Percentiles rank a stretch among this genome's conserved stretches.
Evolutionary conservation across 352 stramenopile species (phyloP).

Genomic region (Globisporangium camurandrum): DNA sequence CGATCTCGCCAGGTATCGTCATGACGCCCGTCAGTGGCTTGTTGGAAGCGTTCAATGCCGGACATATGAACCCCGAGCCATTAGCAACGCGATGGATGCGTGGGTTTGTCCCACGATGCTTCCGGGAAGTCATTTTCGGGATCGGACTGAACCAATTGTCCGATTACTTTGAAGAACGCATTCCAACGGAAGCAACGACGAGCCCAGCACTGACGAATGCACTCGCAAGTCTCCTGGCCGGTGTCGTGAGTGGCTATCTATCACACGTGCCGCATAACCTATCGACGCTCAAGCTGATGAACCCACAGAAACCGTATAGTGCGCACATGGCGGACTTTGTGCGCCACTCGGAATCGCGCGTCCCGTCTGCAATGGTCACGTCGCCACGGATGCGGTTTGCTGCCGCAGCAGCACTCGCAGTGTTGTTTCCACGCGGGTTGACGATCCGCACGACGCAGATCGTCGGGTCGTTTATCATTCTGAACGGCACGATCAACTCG

Average conservation of each 20-base stretch:
- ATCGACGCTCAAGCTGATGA: constrained; percentile 93
- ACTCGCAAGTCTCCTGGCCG: constrained; percentile 79
- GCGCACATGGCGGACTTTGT: constrained; percentile 84
- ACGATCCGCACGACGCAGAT: constrained; percentile 90
- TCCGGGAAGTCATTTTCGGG: constrained; percentile 92
- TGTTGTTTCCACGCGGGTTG: constrained; percentile 83
- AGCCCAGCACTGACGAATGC: constrained; percentile 84
- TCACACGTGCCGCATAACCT: constrained; percentile 94
- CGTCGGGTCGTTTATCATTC: constrained; percentile 90
- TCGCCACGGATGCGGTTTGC: constrained; percentile 62
- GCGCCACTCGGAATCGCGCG: constrained; percentile 69
- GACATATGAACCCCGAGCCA: constrained; percentile 90
- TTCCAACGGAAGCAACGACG: constrained; percentile 50
- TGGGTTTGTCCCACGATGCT: constrained; percentile 71
- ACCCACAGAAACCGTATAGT: constrained; percentile 83
- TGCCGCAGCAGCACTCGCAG: constrained; percentile 60
- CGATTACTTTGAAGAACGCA: constrained; percentile 91
- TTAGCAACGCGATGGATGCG: constrained; percentile 86
- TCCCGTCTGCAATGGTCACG: constrained; percentile 70
- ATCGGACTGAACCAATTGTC: constrained; percentile 91
- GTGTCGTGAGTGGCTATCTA: constrained; percentile 90
- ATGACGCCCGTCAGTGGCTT: constrained; percentile 91
- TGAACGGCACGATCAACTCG: constrained; percentile 91
- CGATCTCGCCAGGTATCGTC: constrained; percentile 83
- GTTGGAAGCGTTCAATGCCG: constrained; percentile 90